phyloP scores from a whole-genome alignment of 75 land plant species.

The Picea sitchensis region DNA sequence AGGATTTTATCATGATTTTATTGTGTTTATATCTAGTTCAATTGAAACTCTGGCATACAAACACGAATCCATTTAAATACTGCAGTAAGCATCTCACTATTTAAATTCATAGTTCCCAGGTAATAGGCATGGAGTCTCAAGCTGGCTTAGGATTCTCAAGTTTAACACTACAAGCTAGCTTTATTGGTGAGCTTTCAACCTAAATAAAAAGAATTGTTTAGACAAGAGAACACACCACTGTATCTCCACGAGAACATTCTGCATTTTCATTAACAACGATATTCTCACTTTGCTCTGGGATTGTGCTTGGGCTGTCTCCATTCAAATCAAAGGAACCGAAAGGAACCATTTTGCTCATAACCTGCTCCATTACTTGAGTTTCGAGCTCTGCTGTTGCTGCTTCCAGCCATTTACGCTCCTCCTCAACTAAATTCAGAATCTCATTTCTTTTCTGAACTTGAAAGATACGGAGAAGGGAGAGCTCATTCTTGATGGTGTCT shows the following conservation, averaged over 20 bases:
- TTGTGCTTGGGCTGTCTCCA: background rate
- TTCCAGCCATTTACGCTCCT: slow-evolving; percentile 6
- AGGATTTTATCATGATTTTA: no score
- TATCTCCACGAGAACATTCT: background rate
- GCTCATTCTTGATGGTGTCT: slow-evolving; percentile 14
- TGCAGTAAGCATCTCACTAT: no score
- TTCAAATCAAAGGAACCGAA: background rate
- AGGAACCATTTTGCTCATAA: background rate
- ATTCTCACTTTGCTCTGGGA: background rate
- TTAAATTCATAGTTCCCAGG: no score
- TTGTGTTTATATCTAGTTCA: no score
- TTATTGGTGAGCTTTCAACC: background rate
- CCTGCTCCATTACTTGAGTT: background rate
- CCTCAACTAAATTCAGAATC: slow-evolving; percentile 19
- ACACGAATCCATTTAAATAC: no score
- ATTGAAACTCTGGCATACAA: no score
- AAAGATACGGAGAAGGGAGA: slow-evolving; percentile 22
- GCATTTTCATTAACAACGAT: background rate
- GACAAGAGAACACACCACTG: slow-evolving; percentile 4
- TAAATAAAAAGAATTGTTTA: background rate
- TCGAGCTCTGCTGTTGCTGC: slow-evolving; percentile 1
- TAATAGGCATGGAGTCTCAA: background rate
- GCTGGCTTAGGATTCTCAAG: background rate
- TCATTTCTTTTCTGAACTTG: slow-evolving; percentile 34
- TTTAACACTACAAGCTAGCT: background rate